Conservation (phyloP, 306 rosid species). For the Oxytropis ochrocephala region DNA sequence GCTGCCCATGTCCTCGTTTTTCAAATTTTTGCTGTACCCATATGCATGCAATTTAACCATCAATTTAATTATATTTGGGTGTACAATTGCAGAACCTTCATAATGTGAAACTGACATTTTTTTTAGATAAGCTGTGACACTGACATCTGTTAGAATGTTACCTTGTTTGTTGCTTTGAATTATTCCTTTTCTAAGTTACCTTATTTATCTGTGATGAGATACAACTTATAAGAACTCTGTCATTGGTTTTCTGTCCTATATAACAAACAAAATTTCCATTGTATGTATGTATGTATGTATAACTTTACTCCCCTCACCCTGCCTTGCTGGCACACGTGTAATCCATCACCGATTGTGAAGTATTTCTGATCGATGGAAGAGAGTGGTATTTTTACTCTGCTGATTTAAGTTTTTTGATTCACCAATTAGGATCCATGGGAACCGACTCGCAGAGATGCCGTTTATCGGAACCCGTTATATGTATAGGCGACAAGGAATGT, state of each 20-base stretch:
- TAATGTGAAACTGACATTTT: neutral
- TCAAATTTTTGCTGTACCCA: neutral
- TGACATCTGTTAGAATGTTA: neutral
- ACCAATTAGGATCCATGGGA: conserved; percentile 75
- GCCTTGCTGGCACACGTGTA: neutral
- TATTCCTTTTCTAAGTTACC: neutral
- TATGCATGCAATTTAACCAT: neutral
- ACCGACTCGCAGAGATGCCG: conserved; percentile 91
- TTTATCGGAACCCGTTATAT: conserved; percentile 86
- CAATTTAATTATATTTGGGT: neutral
- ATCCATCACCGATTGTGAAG: neutral
- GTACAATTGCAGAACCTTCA: neutral
- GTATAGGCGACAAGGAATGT: conserved; percentile 95
- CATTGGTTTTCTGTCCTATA: neutral
- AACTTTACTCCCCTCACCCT: neutral
- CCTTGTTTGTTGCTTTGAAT: neutral
- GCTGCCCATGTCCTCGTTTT: neutral
- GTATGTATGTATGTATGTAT: neutral
- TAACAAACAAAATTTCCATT: neutral
- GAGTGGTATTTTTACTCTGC: conserved; percentile 9
- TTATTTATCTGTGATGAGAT: neutral
- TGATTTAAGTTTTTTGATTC: conserved; percentile 15
- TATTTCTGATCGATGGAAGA: neutral
- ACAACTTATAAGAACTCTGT: neutral
- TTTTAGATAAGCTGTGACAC: no score